These are phyloP conservation scores for Trifolium pratense DNA, from an alignment of 306 rosid genomes.

Conservation along the genomic window DNA sequence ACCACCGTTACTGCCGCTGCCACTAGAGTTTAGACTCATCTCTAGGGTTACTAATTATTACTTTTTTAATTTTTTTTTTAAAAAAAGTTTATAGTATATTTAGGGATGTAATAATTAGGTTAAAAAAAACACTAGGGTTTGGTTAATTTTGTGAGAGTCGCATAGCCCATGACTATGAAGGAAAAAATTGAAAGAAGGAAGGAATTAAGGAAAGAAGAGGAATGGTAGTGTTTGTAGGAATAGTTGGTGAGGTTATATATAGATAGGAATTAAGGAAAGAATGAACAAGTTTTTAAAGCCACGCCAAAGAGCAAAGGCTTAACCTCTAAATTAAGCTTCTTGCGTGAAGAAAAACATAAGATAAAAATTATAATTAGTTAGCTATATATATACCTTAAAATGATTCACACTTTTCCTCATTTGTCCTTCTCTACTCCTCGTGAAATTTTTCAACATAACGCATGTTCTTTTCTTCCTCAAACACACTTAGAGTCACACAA, in stretches of 20 bases:
- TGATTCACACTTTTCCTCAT: constrained; percentile 28
- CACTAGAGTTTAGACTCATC: constrained; percentile 62
- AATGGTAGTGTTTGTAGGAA: constrained; percentile 18
- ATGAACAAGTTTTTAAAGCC: constrained; percentile 72
- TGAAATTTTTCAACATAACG: constrained; percentile 47
- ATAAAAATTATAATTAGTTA: constrained; percentile 43
- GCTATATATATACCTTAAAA: constrained; percentile 43
- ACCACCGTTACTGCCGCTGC: constrained; percentile 1
- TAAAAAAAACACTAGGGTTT: constrained; percentile 34
- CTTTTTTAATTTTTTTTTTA: not conserved
- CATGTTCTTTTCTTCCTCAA: constrained; percentile 24
- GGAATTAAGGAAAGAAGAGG: constrained; percentile 14
- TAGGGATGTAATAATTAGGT: constrained; percentile 25
- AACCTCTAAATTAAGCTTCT: constrained; percentile 68
- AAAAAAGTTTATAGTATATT: not conserved
- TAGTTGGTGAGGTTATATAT: constrained; percentile 43
- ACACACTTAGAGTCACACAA: not conserved
- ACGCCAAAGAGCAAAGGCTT: constrained; percentile 83
- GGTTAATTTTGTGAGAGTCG: constrained; percentile 8
- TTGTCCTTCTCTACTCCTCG: constrained; percentile 37
- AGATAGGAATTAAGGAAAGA: constrained; percentile 35
- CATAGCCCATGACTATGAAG: not conserved
- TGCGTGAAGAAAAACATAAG: constrained; percentile 97
- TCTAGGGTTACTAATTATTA: not conserved
- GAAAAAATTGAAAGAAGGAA: not conserved